These are phyloP conservation scores for Acacia crassicarpa DNA, from an alignment of 306 rosid genomes.

Conservation along the genomic window DNA sequence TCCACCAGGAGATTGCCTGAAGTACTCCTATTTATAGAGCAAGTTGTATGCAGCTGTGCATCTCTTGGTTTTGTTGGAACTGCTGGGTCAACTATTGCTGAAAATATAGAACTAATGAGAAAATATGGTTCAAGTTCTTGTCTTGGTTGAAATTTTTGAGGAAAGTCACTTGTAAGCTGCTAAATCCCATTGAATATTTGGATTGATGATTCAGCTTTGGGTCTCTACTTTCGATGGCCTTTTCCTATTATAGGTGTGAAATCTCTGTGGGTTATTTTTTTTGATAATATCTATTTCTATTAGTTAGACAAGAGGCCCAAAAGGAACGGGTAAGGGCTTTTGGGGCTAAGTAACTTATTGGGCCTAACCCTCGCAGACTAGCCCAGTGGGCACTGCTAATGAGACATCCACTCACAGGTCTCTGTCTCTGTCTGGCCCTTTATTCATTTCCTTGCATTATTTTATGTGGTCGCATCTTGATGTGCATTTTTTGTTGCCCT, in stretches of 20 bases:
- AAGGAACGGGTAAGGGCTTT: neutral
- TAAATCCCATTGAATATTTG: neutral
- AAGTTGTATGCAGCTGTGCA: conserved; percentile 80
- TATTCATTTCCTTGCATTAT: neutral
- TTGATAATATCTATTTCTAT: too few species aligned
- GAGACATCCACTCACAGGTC: neutral
- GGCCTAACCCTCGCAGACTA: neutral
- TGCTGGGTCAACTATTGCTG: conserved; percentile 80
- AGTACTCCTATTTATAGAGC: conserved; percentile 71
- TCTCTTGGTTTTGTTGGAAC: conserved; percentile 91
- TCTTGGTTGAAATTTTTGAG: conserved; percentile 34
- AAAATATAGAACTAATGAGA: conserved; percentile 72
- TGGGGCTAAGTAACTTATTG: neutral
- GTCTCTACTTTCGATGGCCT: neutral
- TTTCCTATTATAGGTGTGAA: neutral
- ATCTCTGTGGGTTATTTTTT: too few species aligned
- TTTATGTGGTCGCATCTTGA: neutral
- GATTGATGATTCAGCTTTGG: neutral
- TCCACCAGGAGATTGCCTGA: conserved; percentile 46
- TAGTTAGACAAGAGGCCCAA: neutral
- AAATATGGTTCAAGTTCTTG: conserved; percentile 36
- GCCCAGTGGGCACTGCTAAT: neutral
- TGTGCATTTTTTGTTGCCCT: neutral
- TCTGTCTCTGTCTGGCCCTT: neutral
- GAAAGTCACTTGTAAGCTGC: neutral